Conservation (phyloP, 352 stramenopile genomes). For the Phytopythium ostracodes region DNA sequence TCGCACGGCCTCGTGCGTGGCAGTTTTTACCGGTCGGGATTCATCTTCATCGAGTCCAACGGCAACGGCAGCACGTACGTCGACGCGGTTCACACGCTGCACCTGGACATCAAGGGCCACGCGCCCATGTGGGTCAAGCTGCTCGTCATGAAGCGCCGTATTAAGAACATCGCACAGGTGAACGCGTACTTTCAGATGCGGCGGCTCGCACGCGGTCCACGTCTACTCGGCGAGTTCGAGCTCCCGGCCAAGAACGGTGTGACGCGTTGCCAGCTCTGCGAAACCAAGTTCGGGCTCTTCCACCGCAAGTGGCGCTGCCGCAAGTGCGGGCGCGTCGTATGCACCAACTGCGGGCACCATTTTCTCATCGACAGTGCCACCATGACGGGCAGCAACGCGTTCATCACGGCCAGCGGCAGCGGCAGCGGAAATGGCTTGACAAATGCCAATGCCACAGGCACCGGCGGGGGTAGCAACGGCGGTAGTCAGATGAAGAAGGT, state of each 20-base stretch:
- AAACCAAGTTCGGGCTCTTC: constrained; percentile 55
- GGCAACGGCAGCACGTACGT: constrained; percentile 31
- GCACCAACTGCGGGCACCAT: constrained; percentile 45
- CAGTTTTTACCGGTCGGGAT: constrained; percentile 71
- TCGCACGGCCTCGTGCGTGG: constrained; percentile 62
- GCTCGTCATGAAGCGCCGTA: constrained; percentile 66
- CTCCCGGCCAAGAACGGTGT: constrained; percentile 45
- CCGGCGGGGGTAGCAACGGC: background rate
- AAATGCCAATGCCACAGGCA: background rate
- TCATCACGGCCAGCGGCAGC: constrained; percentile 5
- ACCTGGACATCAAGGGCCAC: constrained; percentile 80
- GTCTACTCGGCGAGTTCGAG: constrained; percentile 57
- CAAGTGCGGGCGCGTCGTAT: constrained; percentile 75
- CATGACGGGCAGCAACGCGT: background rate
- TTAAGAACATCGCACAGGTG: constrained; percentile 68
- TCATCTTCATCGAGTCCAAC: constrained; percentile 72
- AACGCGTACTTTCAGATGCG: constrained; percentile 68
- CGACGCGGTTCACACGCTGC: constrained; percentile 70
- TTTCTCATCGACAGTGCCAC: constrained; percentile 2
- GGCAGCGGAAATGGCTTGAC: background rate
- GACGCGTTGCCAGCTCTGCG: constrained; percentile 45
- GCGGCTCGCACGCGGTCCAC: constrained; percentile 34
- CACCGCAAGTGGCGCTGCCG: constrained; percentile 61
- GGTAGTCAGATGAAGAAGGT: constrained; percentile 48
- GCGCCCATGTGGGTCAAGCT: constrained; percentile 77